These are phyloP conservation scores for Elymus sibiricus DNA, from an alignment of 176 grass and related monocot species.

Conservation along the genomic window DNA sequence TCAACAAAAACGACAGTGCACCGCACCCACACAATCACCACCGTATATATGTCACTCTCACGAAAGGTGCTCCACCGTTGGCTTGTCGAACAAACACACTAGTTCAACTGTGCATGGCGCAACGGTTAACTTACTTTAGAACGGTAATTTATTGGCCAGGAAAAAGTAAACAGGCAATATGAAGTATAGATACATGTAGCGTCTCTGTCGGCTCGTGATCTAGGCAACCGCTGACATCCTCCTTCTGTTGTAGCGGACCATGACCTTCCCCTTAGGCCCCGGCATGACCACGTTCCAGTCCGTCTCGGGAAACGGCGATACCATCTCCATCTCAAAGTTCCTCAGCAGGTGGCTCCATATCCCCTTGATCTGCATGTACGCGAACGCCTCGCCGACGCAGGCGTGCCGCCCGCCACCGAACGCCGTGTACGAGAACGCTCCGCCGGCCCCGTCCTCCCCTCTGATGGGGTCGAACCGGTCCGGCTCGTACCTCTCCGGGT, in stretches of 20 bases:
- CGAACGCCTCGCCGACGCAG: constrained; percentile 71
- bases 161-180: too few relatives aligned
- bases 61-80: too few relatives aligned
- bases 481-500: constrained; percentile 50
- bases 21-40: too few relatives aligned
- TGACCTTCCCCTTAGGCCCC: constrained; percentile 60
- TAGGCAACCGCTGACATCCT: neutral
- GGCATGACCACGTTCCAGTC: constrained; percentile 71
- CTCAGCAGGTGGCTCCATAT: constrained; percentile 76
- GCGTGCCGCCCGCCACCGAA: constrained; percentile 65
- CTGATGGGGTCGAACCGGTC: constrained; percentile 11
- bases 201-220: neutral
- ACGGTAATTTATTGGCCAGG: too few relatives aligned
- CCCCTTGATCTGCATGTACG: constrained; percentile 75
- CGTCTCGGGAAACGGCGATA: constrained; percentile 57
- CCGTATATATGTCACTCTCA: too few relatives aligned
- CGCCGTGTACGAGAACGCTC: constrained; percentile 53
- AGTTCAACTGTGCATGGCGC: too few relatives aligned
- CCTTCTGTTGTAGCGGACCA: constrained; percentile 55
- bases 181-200: neutral
- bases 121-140: too few relatives aligned
- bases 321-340: constrained; percentile 64
- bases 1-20: too few relatives aligned
- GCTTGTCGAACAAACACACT: too few relatives aligned
- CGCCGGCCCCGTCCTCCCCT: constrained; percentile 43